Evolutionary conservation across 306 rosid species (phyloP).

Genomic region (Trifolium dubium): DNA sequence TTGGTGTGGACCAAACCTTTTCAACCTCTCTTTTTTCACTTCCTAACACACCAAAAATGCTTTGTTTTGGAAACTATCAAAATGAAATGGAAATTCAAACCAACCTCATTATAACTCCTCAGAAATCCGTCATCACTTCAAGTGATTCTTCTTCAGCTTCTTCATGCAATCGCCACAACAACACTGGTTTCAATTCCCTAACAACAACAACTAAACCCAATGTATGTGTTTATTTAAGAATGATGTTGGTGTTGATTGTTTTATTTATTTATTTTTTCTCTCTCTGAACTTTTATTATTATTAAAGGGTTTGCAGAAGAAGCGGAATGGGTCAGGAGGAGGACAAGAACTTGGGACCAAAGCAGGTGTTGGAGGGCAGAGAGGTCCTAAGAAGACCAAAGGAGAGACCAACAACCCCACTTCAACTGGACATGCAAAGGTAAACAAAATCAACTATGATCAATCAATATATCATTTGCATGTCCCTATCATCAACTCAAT

Average conservation of each 20-base stretch:
- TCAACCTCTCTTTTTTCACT: constrained; percentile 41
- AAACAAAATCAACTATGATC: not conserved
- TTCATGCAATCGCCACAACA: constrained; percentile 48
- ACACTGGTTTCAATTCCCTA: constrained; percentile 33
- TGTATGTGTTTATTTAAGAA: constrained; percentile 43
- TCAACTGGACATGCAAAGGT: constrained; percentile 67
- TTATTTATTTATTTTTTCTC: not conserved
- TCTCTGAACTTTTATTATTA: not conserved
- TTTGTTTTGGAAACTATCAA: constrained; percentile 59
- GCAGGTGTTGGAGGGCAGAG: constrained; percentile 44
- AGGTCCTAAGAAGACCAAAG: constrained; percentile 58
- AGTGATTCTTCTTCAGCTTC: constrained; percentile 71
- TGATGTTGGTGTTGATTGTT: not conserved
- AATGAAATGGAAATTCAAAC: constrained; percentile 32
- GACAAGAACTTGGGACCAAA: constrained; percentile 39
- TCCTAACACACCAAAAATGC: constrained; percentile 68
- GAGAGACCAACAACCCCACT: constrained; percentile 47
- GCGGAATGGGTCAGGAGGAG: constrained; percentile 55
- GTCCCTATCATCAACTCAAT: constrained; percentile 25
- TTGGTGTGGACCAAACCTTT: constrained; percentile 40
- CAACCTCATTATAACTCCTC: constrained; percentile 33
- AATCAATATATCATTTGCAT: constrained; percentile 34
- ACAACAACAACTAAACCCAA: constrained; percentile 42
- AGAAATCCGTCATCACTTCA: constrained; percentile 66
- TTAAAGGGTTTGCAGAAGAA: constrained; percentile 54